Conservation (phyloP, 2,329 filamentous ascomycete genomes). For the Botrytis paeoniae region DNA sequence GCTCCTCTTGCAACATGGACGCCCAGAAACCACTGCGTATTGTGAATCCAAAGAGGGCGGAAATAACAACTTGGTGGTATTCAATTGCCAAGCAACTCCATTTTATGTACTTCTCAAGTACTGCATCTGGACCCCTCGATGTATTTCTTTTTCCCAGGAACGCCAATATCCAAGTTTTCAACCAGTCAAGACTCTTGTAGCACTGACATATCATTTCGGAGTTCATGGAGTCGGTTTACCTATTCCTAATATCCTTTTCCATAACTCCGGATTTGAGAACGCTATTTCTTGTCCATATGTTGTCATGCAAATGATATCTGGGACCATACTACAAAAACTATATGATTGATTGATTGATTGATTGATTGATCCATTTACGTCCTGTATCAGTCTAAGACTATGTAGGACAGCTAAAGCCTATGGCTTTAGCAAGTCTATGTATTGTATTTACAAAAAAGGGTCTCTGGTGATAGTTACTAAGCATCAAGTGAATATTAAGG, state of each 20-base stretch:
- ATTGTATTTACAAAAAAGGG: too few relatives aligned
- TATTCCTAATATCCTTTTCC: background rate
- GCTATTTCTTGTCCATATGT: background rate
- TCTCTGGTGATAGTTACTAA: too few relatives aligned
- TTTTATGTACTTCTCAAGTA: background rate
- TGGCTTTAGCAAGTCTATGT: too few relatives aligned
- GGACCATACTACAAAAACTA: background rate
- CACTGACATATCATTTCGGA: background rate
- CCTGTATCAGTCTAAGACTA: too few relatives aligned
- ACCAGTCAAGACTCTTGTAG: background rate
- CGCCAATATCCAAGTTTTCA: background rate
- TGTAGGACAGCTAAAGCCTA: too few relatives aligned
- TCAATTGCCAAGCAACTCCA: background rate
- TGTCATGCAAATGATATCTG: background rate
- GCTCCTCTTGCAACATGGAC: background rate
- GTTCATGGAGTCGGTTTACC: background rate
- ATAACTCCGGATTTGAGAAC: background rate
- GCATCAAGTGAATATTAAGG: too few relatives aligned
- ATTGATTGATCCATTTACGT: too few relatives aligned
- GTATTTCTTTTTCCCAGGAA: background rate
- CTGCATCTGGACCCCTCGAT: background rate
- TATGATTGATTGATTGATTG: too few relatives aligned
- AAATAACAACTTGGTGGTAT: background rate
- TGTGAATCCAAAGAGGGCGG: background rate
- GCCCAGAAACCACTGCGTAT: background rate